phyloP scores from a whole-genome alignment of 2,329 filamentous ascomycete genomes.

The Diplodia sapinea region DNA sequence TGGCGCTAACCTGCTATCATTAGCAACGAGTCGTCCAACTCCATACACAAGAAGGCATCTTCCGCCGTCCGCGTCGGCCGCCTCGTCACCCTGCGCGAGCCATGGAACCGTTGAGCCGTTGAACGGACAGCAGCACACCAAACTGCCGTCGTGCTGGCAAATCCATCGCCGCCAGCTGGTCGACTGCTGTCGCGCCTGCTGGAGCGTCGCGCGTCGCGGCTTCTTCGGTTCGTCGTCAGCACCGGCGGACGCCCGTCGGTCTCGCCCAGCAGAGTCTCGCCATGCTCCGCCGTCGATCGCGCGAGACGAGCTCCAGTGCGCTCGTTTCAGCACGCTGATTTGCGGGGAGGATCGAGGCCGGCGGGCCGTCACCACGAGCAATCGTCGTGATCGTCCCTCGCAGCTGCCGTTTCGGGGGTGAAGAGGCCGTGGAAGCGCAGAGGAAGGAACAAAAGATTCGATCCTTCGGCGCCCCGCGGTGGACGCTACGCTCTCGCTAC shows the following conservation, averaged over 20 bases:
- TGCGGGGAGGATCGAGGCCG: slow-evolving; percentile 22
- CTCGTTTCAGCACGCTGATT: slow-evolving; percentile 16
- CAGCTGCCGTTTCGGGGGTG: slow-evolving; percentile 7
- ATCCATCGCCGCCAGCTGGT: slow-evolving; percentile 19
- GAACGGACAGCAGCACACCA: neutral
- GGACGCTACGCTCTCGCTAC: too few relatives aligned
- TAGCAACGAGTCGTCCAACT: slow-evolving; percentile 19
- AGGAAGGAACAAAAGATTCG: too few relatives aligned
- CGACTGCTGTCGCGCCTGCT: neutral
- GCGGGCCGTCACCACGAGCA: slow-evolving; percentile 24
- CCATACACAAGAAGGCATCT: neutral
- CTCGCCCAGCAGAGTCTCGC: neutral
- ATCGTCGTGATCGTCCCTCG: slow-evolving; percentile 11
- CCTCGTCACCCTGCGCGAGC: slow-evolving; percentile 19
- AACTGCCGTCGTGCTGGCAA: neutral
- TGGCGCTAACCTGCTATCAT: slow-evolving; percentile 29
- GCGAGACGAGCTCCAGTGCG: slow-evolving; percentile 23
- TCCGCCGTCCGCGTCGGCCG: slow-evolving; percentile 18
- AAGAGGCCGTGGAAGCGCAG: neutral
- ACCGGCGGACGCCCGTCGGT: neutral
- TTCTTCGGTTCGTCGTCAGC: neutral
- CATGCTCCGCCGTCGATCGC: neutral
- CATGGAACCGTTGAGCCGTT: neutral
- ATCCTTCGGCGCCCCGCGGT: too few relatives aligned
- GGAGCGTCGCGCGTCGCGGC: slow-evolving; percentile 5